Evolutionary conservation across 768 basidiomycete species (phyloP).

Genomic region (Hydnomerulius pinastri): DNA sequence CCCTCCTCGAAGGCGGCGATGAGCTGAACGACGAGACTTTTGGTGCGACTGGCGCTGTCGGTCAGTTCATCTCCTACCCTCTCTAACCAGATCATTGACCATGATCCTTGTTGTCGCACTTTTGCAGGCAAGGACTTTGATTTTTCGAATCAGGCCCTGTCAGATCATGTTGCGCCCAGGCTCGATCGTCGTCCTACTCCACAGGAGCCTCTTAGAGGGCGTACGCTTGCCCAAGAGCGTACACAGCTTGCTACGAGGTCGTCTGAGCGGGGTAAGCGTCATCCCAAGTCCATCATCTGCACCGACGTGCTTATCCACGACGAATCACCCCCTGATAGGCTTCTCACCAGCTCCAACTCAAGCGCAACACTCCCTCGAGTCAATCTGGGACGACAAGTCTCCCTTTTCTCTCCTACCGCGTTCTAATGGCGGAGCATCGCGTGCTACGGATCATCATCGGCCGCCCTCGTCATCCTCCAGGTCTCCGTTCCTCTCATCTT

Average conservation of each 20-base stretch:
- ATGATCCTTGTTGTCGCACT: background rate
- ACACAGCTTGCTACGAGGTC: constrained; percentile 11
- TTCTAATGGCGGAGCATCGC: constrained; percentile 48
- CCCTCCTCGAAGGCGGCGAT: constrained; percentile 86
- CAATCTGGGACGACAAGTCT: constrained; percentile 83
- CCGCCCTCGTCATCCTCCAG: constrained; percentile 23
- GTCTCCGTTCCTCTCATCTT: constrained; percentile 23
- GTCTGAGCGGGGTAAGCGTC: constrained; percentile 31
- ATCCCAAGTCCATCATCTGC: constrained; percentile 3
- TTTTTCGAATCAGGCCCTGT: constrained; percentile 57
- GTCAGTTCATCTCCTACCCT: constrained; percentile 48
- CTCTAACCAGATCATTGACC: constrained; percentile 18
- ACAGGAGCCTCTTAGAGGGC: constrained; percentile 26
- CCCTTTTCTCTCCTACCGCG: constrained; percentile 69
- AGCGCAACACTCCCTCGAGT: constrained; percentile 58
- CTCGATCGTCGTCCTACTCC: constrained; percentile 21
- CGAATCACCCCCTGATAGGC: constrained; percentile 18
- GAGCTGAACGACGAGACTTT: constrained; percentile 98
- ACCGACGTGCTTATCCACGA: constrained; percentile 12
- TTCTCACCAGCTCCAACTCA: constrained; percentile 39
- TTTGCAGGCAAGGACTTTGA: constrained; percentile 87
- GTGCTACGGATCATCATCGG: constrained; percentile 37
- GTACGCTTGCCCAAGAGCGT: constrained; percentile 31
- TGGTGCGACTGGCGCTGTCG: constrained; percentile 67
- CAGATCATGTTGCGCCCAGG: constrained; percentile 17